A percentile compares a stretch with the other conserved stretches of the same genome.
These are phyloP conservation scores for Erodium moschatum DNA, from an alignment of 441 rosid species.

Conservation along the genomic window DNA sequence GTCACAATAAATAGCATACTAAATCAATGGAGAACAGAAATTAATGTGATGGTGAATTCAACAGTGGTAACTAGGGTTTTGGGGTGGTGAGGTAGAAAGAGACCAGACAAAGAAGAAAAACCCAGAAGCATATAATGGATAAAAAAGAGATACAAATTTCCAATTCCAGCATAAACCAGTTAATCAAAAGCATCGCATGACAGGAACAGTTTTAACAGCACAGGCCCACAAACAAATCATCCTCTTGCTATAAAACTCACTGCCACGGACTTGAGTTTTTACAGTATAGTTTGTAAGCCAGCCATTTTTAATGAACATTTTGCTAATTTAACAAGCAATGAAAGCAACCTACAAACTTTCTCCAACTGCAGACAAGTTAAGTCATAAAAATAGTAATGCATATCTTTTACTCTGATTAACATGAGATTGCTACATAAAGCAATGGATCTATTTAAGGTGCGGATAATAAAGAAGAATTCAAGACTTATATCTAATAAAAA, in stretches of 20 bases:
- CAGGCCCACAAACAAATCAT: slow-evolving; percentile 37
- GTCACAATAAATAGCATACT: slow-evolving; percentile 32
- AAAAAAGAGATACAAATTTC: slow-evolving; percentile 28
- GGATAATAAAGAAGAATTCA: background rate
- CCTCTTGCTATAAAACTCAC: slow-evolving; percentile 5
- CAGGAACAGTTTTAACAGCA: slow-evolving; percentile 51
- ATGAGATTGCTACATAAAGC: background rate
- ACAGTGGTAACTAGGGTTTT: slow-evolving; percentile 35
- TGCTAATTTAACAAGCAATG: slow-evolving; percentile 20
- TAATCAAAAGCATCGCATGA: slow-evolving; percentile 41
- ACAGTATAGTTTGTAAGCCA: slow-evolving; percentile 21
- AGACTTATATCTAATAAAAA: background rate
- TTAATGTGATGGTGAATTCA: slow-evolving; percentile 31
- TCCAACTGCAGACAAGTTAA: slow-evolving; percentile 13
- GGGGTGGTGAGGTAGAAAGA: slow-evolving; percentile 31
- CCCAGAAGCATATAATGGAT: slow-evolving; percentile 31
- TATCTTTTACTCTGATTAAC: background rate
- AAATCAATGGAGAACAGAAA: slow-evolving; percentile 23
- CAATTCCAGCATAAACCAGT: slow-evolving; percentile 23
- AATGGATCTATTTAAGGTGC: background rate
- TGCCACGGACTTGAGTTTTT: slow-evolving; percentile 19
- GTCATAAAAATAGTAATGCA: slow-evolving; percentile 1
- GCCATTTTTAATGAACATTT: slow-evolving; percentile 24
- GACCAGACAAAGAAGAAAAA: slow-evolving; percentile 38
- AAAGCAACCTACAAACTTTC: slow-evolving; percentile 15